Evolutionary conservation across 2,329 filamentous ascomycete species (phyloP), one percentile per base, ranked within the genome.

Genomic region (Periconia sp.): DNA sequence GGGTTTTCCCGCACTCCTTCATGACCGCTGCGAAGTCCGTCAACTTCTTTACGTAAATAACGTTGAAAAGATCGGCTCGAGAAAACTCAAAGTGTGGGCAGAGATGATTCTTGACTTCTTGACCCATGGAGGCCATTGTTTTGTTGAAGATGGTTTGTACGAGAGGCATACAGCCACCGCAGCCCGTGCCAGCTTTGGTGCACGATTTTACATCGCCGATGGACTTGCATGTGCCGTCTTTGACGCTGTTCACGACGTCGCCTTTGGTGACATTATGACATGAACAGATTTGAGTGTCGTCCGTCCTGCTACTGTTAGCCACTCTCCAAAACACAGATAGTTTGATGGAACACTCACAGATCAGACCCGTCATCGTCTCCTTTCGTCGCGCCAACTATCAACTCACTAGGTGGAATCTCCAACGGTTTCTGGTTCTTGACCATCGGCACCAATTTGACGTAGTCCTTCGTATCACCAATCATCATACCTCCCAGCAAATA

Each of bases 401-500:
- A 86, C 70, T 96, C 86, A 46, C 88, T 85, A 0, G 92, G 92
- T 0, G 90, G 85, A 0, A 91, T 78, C 14, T 95, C 90, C 1
- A 96, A 81, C 57, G 81, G 79, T 70, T 92, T 95, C 68, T 91
- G 89, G 60, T 84, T 87, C 77, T 92, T 95, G 50, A 94, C 91
- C 80, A 96, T 86, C 1, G 90, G 89, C 1, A 95, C 90, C 19
- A 96, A 77, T 72, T 93, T 96, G 75, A 95, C 84, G 67, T 96
- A 96, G 76, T 96, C 92, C 58, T 84, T 88, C 0, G 91, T 95
- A 66, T 96, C 92, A 40, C 92, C 92, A 56, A 96, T 94, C 91
- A 96, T 96, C 91, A 96, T 96, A 3, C 92, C 92, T n/a, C 92
- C 92, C 0, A 96, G 83, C 1, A 96, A 79, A 65, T 93, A 93